Evolutionary conservation across 2,329 filamentous ascomycete species (phyloP).

Genomic region (Beauveria sp.): DNA sequence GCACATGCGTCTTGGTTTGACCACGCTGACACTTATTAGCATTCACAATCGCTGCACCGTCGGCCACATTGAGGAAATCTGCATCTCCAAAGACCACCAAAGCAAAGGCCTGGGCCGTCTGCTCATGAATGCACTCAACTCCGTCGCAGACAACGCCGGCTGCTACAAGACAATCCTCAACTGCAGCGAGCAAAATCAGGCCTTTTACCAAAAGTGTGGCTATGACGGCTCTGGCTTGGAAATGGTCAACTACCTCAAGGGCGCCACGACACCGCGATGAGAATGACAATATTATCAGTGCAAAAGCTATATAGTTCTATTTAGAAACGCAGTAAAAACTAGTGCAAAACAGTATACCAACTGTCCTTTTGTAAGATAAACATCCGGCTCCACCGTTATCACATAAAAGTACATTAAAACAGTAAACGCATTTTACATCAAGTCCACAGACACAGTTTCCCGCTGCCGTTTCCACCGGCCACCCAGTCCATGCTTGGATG

Average conservation of each 20-base stretch:
- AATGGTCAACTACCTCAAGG: conserved; percentile 11
- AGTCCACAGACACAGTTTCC: conserved; percentile 89
- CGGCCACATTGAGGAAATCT: conserved; percentile 81
- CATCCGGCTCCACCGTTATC: not conserved
- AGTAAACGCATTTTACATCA: conserved; percentile 27
- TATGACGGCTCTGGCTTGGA: conserved; percentile 13
- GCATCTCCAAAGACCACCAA: conserved; percentile 70
- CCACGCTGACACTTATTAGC: conserved; percentile 23
- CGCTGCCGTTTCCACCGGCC: conserved; percentile 81
- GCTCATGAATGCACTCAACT: conserved; percentile 71
- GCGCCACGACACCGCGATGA: not conserved
- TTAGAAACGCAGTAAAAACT: not conserved
- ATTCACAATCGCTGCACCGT: conserved; percentile 62
- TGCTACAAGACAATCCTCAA: conserved; percentile 76
- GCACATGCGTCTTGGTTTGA: not conserved
- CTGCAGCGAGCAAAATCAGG: conserved; percentile 69
- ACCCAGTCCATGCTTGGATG: conserved; percentile 88
- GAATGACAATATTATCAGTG: not conserved
- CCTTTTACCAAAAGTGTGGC: conserved; percentile 54
- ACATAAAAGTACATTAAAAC: conserved; percentile 3
- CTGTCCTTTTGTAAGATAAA: not conserved
- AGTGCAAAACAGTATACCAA: not conserved
- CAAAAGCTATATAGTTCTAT: not conserved
- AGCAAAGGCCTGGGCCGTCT: conserved; percentile 71
- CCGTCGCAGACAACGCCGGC: conserved; percentile 62